Conservation (phyloP, 108 stramenopile genomes). For the Conticribra guillardii region DNA sequence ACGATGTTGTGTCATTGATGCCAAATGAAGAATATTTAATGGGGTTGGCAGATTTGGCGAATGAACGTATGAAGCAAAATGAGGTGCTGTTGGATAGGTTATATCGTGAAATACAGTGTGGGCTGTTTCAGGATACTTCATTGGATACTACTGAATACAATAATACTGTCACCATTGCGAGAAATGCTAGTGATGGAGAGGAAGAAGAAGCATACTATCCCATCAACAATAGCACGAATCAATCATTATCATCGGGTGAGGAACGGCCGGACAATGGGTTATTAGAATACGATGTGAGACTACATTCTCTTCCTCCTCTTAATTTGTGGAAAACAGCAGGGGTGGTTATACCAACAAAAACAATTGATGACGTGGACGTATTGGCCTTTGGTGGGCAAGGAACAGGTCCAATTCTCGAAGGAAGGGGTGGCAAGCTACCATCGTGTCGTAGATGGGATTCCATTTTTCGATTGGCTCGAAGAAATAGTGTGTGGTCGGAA, state of each 20-base stretch:
- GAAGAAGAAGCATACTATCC: too few species aligned
- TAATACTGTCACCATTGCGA: neutral
- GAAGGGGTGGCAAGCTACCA: neutral
- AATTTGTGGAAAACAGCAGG: conserved; percentile 76
- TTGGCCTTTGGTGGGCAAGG: conserved; percentile 84
- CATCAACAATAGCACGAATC: too few species aligned
- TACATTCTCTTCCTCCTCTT: conserved; percentile 56
- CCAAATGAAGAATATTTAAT: conserved; percentile 51
- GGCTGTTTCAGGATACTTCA: conserved; percentile 39
- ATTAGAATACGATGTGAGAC: conserved; percentile 12
- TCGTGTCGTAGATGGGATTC: conserved; percentile 44
- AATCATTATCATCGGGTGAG: too few species aligned
- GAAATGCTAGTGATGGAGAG: conserved; percentile 2
- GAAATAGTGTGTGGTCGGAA: conserved; percentile 38
- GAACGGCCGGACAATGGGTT: too few species aligned
- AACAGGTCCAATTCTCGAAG: conserved; percentile 52
- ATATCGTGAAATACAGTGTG: conserved; percentile 37
- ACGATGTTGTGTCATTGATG: neutral
- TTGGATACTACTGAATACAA: too few species aligned
- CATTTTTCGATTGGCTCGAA: conserved; percentile 36
- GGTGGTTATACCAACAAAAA: conserved; percentile 38
- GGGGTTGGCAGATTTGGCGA: conserved; percentile 60
- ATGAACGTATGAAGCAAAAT: conserved; percentile 65
- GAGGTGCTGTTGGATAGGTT: conserved; percentile 58
- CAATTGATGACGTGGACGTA: conserved; percentile 38